Evolutionary conservation across 208 protist genomes (phyloP).

Genomic region (Plasmodiophora brassicae): DNA sequence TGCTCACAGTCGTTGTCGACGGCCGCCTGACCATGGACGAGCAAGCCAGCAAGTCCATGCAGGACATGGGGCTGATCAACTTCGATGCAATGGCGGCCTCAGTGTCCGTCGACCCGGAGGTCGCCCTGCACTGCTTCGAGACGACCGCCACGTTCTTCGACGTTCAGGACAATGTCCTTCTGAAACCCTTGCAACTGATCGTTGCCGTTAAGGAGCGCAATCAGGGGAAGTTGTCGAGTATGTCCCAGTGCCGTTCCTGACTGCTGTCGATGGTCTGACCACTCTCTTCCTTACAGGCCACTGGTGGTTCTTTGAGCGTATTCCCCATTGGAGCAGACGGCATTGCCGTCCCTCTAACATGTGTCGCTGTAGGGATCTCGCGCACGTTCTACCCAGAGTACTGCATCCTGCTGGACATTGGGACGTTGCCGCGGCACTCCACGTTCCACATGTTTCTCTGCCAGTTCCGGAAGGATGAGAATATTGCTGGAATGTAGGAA

Average conservation of each 20-base stretch:
- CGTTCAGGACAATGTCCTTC: neutral
- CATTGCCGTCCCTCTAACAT: too few relatives aligned
- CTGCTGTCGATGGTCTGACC: too few relatives aligned
- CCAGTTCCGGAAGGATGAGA: neutral
- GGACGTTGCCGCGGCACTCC: neutral
- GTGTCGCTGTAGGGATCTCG: too few relatives aligned
- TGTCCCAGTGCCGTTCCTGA: too few relatives aligned
- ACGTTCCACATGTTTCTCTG: neutral
- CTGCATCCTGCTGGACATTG: constrained; percentile 2
- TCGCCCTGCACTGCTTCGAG: constrained; percentile 17
- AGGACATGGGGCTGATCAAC: neutral
- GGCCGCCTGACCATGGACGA: neutral
- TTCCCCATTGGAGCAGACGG: too few relatives aligned
- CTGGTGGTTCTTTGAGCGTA: constrained; percentile 27
- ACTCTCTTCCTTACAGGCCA: too few relatives aligned
- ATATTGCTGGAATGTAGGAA: too few relatives aligned
- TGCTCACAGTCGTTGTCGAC: neutral
- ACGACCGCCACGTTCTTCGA: neutral
- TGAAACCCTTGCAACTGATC: neutral
- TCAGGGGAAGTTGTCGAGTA: neutral
- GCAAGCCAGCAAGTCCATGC: neutral
- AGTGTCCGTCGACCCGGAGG: neutral
- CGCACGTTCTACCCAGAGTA: neutral
- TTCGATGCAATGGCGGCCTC: neutral
- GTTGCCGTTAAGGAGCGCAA: neutral